Evolutionary conservation across 169 alveolate genomes (phyloP), one percentile per base, ranked within the genome.

Genomic region (Toxoplasma gondii): DNA sequence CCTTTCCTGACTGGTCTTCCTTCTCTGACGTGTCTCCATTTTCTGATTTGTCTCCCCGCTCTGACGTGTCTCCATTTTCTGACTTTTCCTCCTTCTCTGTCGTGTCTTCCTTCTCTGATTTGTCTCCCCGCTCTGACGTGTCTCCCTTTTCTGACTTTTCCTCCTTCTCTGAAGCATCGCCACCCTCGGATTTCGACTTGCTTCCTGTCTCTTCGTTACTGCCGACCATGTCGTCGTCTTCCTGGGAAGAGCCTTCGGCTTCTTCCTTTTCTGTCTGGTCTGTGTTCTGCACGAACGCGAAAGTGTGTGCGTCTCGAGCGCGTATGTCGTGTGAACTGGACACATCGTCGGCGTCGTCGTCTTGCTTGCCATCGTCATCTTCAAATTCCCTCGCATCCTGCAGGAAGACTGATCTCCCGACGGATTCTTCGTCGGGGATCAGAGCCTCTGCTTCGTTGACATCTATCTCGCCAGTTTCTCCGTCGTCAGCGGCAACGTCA

Each of bases 151-250:
- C 58, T 49, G 58, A 49, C 58, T 49, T 49, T 12, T 4, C 4
- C 58, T 49, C 58, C 22, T 12, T 49, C 58, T 49, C 58, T 49
- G 58, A 49, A 4, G 9, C 22, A 31, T 27, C 74, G 7, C 74
- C 74, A 16, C n/a, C 74, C 1, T 64, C 74, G 4, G 58, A 49
- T 12, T 49, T 49, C 58, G 58, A 49, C 12, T 49, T 12, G 58
- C 58, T 49, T 12, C 82, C 82, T 78, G 22, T 45, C 24, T 78
- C 86, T n/a, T 19, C 86, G 45, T 45, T 78, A 27, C 86, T 78
- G 39, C 86, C 86, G 5, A 78, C 86, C 44, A 78, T 78, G n/a
- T 9, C 86, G 86, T 78, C 86, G 86, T n/a, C 86, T 78, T 7
- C 86, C 24, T 78, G 45, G 39, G 86, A 17, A n/a, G 86, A 78